phyloP scores from a whole-genome alignment of 129 eudicot species.

The Calendula officinalis region DNA sequence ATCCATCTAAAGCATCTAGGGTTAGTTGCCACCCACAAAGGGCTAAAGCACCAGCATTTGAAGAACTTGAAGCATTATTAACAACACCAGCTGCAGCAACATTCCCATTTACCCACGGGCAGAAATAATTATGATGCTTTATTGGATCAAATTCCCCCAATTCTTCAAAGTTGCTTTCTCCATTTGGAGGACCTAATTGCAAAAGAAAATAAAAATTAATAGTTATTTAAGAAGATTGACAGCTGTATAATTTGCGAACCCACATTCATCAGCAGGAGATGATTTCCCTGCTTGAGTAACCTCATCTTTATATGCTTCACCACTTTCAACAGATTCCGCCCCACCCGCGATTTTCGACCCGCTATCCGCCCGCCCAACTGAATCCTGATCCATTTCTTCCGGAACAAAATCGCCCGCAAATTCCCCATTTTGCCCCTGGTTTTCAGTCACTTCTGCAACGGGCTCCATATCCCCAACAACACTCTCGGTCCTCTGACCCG shows the following conservation, averaged over 20 bases:
- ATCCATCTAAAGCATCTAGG: slow-evolving; percentile 32
- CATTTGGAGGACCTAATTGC: slow-evolving; percentile 20
- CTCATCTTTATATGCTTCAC: slow-evolving; percentile 89
- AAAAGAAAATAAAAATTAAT: background rate
- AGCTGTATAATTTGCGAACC: slow-evolving; percentile 35
- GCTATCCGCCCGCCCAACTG: slow-evolving; percentile 70
- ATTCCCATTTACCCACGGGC: slow-evolving; percentile 97
- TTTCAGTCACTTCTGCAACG: slow-evolving; percentile 71
- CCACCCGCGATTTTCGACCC: slow-evolving; percentile 73
- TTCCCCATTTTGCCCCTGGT: slow-evolving; percentile 86
- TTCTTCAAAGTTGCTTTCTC: slow-evolving; percentile 40
- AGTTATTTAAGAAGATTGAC: slow-evolving; percentile 14
- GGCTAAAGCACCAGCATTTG: slow-evolving; percentile 34
- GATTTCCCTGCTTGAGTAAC: slow-evolving; percentile 74
- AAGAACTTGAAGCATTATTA: slow-evolving; percentile 56
- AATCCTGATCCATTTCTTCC: slow-evolving; percentile 74
- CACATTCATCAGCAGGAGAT: slow-evolving; percentile 65
- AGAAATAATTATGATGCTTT: slow-evolving; percentile 75
- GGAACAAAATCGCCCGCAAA: slow-evolving; percentile 53
- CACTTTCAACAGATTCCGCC: slow-evolving; percentile 85
- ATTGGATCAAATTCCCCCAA: slow-evolving; percentile 84
- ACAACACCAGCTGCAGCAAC: slow-evolving; percentile 92
- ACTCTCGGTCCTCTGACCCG: slow-evolving; percentile 67
- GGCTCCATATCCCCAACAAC: slow-evolving; percentile 79
- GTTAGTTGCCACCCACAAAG: slow-evolving; percentile 41